Conservation (phyloP, 345 rosid species). For the Raphanus raphanistrum region DNA sequence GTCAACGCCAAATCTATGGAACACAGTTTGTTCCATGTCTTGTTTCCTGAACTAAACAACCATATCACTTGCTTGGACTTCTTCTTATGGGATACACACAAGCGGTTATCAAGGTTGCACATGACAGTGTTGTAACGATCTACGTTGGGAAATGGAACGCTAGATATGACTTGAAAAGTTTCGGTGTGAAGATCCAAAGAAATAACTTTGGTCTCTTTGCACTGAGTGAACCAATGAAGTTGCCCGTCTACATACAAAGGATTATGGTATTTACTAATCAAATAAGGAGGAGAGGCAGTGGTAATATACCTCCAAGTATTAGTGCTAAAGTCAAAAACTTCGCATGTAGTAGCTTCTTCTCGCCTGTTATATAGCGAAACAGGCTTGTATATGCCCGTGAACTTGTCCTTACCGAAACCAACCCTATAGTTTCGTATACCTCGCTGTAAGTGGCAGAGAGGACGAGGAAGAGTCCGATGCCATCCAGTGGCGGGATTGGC, state of each 20-base stretch:
- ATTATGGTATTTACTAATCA: neutral
- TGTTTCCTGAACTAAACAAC: neutral
- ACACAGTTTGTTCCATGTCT: neutral
- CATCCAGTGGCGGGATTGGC: neutral
- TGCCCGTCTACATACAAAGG: neutral
- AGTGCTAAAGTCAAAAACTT: neutral
- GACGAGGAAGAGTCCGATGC: neutral
- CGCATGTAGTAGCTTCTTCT: neutral
- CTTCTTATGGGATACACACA: neutral
- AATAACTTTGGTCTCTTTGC: neutral
- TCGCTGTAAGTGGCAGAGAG: neutral
- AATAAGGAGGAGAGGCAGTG: neutral
- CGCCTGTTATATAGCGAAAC: neutral
- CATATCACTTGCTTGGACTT: neutral
- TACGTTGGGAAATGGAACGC: neutral
- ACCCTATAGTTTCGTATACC: neutral
- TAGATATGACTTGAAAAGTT: neutral
- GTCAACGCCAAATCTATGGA: neutral
- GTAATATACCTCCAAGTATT: neutral
- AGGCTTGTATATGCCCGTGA: neutral
- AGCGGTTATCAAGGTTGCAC: neutral
- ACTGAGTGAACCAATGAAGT: neutral
- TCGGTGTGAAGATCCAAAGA: neutral
- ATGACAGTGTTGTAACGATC: neutral
- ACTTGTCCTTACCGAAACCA: neutral